These are phyloP conservation scores for Nigrospora oryzae DNA, from an alignment of 2,329 filamentous ascomycete species.

Conservation along the genomic window DNA sequence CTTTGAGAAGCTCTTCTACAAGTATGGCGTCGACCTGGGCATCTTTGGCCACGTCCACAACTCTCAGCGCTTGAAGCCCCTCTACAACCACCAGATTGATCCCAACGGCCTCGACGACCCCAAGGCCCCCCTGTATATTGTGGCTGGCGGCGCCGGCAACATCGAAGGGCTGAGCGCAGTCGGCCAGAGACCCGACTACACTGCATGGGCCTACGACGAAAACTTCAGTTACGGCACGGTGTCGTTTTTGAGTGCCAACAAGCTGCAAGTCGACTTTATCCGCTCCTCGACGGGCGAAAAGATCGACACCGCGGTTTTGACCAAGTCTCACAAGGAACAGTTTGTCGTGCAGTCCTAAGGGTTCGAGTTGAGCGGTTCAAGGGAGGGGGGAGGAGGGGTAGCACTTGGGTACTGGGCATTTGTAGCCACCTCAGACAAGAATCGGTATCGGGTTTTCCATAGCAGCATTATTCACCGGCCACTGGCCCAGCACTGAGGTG, in stretches of 20 bases:
- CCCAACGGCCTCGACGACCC: constrained; percentile 27
- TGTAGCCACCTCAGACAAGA: too few species aligned
- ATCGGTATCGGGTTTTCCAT: too few species aligned
- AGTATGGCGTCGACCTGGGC: constrained; percentile 47
- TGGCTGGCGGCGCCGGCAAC: constrained; percentile 47
- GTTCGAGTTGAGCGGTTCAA: neutral
- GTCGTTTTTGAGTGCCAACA: constrained; percentile 32
- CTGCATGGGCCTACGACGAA: constrained; percentile 39
- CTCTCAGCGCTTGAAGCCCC: constrained; percentile 41
- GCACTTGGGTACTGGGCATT: too few species aligned
- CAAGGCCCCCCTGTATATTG: constrained; percentile 41
- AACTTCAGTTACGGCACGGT: constrained; percentile 45
- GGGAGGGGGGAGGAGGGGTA: constrained; percentile 1
- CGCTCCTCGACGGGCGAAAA: constrained; percentile 36
- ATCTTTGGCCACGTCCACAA: constrained; percentile 52
- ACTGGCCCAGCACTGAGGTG: too few species aligned
- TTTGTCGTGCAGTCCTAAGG: constrained; percentile 32
- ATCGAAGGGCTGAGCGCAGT: constrained; percentile 40
- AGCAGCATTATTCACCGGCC: too few species aligned
- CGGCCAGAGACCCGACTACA: constrained; percentile 30
- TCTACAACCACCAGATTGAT: constrained; percentile 25
- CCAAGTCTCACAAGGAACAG: constrained; percentile 34
- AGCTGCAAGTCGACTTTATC: constrained; percentile 42
- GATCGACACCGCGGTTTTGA: constrained; percentile 37
- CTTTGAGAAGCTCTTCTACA: constrained; percentile 45